Evolutionary conservation across 202 grass and related monocot species (phyloP).

Genomic region (Carex arenaria): DNA sequence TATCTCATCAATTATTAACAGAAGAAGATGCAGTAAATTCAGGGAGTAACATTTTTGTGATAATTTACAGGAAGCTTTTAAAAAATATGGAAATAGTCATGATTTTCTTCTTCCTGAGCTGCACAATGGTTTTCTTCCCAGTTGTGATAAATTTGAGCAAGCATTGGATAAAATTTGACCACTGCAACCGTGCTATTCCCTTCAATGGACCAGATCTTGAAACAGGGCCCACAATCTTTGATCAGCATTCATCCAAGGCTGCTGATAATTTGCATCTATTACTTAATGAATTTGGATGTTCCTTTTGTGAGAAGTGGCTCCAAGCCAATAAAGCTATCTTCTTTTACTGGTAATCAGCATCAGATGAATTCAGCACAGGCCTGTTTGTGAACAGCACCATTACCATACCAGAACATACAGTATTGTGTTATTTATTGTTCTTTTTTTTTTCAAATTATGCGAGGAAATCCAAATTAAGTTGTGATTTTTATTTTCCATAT

Average conservation of each 20-base stretch:
- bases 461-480: background rate
- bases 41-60: background rate
- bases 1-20: background rate
- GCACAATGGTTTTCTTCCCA: background rate
- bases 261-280: background rate
- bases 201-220: background rate
- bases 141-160: background rate
- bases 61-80: background rate
- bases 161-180: background rate
- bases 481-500: background rate
- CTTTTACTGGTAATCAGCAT: background rate
- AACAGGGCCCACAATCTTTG: background rate
- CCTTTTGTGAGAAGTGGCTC: background rate
- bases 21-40: background rate
- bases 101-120: slow-evolving; percentile 9
- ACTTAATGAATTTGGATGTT: background rate
- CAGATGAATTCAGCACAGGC: background rate
- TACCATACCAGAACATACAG: background rate
- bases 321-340: background rate
- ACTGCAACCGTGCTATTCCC: background rate
- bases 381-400: background rate
- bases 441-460: background rate
- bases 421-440: background rate
- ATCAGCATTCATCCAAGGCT: background rate
- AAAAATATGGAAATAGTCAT: background rate